A percentile compares a stretch with the other conserved stretches of the same genome.
Conservation (phyloP, 805 yeast species). For the Candida rishiriensis region DNA sequence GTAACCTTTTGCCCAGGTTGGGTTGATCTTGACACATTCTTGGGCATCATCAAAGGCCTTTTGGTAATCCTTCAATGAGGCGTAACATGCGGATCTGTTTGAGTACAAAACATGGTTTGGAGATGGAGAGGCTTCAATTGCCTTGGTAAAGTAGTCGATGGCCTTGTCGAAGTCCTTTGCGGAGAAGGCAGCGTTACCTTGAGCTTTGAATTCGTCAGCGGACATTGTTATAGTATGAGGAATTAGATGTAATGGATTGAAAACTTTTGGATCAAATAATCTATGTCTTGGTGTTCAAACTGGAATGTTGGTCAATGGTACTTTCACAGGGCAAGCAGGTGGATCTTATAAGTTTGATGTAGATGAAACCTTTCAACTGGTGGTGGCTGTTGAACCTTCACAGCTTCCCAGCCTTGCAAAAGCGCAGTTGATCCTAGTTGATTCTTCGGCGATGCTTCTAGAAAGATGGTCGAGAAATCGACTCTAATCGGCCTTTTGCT, state of each 20-base stretch:
- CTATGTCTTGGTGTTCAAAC: too few species aligned
- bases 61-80: constrained; percentile 69
- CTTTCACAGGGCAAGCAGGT: too few species aligned
- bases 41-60: constrained; percentile 83
- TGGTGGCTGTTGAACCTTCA: too few species aligned
- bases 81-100: constrained; percentile 88
- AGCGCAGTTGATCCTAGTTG: too few species aligned
- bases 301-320: too few species aligned
- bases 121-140: constrained; percentile 72
- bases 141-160: constrained; percentile 74
- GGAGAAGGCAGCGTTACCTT: constrained; percentile 90
- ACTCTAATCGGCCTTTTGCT: too few species aligned
- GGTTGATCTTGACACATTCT: constrained; percentile 73
- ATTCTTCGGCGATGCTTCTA: too few species aligned
- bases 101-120: constrained; percentile 94
- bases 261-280: too few species aligned
- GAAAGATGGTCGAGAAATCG: too few species aligned
- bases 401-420: too few species aligned
- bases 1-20: constrained; percentile 93
- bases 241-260: background rate
- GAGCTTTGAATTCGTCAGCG: constrained; percentile 78
- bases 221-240: constrained; percentile 34
- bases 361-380: too few species aligned
- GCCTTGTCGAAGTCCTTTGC: constrained; percentile 83
- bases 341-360: too few species aligned